Base-by-base conservation (phyloP, 2,329 filamentous ascomycete species). In the Alternaria viburni region DNA sequence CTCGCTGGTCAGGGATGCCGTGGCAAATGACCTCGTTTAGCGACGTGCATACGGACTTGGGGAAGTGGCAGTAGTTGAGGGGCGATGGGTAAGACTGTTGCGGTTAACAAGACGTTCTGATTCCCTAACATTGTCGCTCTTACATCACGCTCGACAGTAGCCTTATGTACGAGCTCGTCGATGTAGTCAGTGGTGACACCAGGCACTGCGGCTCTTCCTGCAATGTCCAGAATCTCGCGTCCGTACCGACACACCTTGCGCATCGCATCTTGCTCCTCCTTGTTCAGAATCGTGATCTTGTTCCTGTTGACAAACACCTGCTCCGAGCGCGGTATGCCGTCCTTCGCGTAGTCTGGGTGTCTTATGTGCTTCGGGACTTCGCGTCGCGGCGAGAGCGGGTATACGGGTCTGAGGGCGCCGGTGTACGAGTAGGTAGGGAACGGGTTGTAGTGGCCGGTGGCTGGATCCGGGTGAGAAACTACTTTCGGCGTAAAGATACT, bases 21-120 rank as follows among this genome's bases (percentile, higher is more conserved):
- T 99, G 96, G 84, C 96, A 99, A 80, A 99, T 98, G 68, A 97
- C 92, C 82, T 99, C 96, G 84, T 99, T 99, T 54, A 92, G 83
- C 3, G 95, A 98, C 4, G 95, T 98, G 82, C 96, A 99, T 66
- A 97, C 92, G 0, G 96, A 99, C 83, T 99, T 99, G 69, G 96
- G 96, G 82, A 98, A 99, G 81, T 94, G 86, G 84, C 92, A 92
- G 83, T 98, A 98, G 83, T 97, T 97, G 32, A 98, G 85, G 1
- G 95, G 93, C 1, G 95, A 97, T 0, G 95, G 95, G 79, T 98
- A 98, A 10, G 93, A 92, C 94, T 97, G 66, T 49, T n/a, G 19
- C 17, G 8, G 13, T 68, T 77, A 76, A 73, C 59, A 17, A 12
- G 26, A 12, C 17, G 23, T 30, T 11, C 19, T 13, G 12, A 23